A percentile compares a stretch with the other conserved stretches of the same genome.
Conservation (phyloP, 306 rosid genomes). For the Casuarina cunninghamiana region DNA sequence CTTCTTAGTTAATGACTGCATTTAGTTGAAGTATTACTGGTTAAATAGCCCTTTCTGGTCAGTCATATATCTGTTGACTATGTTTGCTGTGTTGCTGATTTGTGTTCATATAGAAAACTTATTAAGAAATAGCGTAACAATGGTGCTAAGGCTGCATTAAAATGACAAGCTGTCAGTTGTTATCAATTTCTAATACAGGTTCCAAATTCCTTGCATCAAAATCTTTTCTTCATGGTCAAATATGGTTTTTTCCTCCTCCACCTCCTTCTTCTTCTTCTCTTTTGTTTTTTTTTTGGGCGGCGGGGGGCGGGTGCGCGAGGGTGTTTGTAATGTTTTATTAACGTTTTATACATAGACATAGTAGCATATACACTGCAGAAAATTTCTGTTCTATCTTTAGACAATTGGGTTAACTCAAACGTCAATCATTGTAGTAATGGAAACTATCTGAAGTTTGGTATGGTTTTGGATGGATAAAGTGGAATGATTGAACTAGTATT, state of each 20-base stretch:
- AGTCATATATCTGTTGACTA: not conserved
- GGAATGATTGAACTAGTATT: not conserved
- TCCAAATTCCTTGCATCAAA: not conserved
- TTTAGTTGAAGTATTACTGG: not conserved
- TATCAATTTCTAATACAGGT: not conserved
- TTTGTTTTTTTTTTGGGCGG: not conserved
- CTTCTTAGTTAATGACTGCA: slow-evolving; percentile 2
- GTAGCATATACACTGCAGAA: not conserved
- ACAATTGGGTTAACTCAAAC: not conserved
- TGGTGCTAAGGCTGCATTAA: not conserved
- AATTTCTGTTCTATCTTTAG: not conserved
- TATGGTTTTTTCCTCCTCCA: too few species aligned
- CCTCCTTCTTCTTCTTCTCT: too few species aligned
- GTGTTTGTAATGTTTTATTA: too few species aligned
- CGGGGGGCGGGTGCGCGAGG: too few species aligned
- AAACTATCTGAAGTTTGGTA: not conserved
- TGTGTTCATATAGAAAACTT: not conserved
- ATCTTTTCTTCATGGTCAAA: not conserved
- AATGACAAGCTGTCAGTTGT: not conserved
- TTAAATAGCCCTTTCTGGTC: not conserved
- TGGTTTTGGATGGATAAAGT: not conserved
- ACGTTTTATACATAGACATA: not conserved
- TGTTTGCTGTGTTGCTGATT: not conserved
- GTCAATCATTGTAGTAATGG: not conserved
- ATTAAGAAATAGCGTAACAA: not conserved